These are phyloP conservation scores for Tetrastigma voinierianum DNA, from an alignment of 164 flowering plant genomes.

Conservation along the genomic window DNA sequence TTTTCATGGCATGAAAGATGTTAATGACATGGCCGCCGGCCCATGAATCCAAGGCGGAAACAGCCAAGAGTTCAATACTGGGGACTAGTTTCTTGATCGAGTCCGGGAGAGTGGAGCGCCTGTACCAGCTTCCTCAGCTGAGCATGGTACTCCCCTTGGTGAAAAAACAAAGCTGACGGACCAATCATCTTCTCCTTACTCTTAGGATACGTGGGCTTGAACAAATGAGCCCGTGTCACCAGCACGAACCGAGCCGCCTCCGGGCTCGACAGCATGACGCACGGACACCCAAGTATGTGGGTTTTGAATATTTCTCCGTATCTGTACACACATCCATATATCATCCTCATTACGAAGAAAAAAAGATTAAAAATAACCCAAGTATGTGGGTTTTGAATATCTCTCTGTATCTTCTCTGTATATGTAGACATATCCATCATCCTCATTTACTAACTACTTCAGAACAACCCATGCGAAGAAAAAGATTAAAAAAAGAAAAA, in stretches of 20 bases:
- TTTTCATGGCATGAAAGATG: slow-evolving; percentile 42
- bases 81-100: slow-evolving; percentile 24
- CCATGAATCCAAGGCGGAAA: slow-evolving; percentile 33
- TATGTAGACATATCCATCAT: background rate
- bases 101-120: slow-evolving; percentile 33
- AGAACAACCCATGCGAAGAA: background rate
- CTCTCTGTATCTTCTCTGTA: slow-evolving; percentile 60
- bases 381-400: slow-evolving; percentile 52
- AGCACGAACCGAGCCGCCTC: slow-evolving; percentile 46
- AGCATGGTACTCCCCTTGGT: slow-evolving; percentile 43
- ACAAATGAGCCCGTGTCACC: slow-evolving; percentile 41
- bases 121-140: slow-evolving; percentile 44
- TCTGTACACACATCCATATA: slow-evolving; percentile 18
- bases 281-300: slow-evolving; percentile 48
- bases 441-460: background rate
- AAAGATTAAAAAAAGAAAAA: background rate
- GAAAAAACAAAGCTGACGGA: slow-evolving; percentile 50
- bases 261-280: slow-evolving; percentile 48
- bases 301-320: slow-evolving; percentile 60
- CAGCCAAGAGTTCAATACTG: slow-evolving; percentile 28
- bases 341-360: too few species aligned
- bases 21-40: slow-evolving; percentile 12
- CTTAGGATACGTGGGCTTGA: slow-evolving; percentile 53
- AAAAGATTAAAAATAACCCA: too few species aligned
- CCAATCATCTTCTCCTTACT: slow-evolving; percentile 49